Base-by-base conservation (phyloP, 176 grass and related monocot species). In the Raddia distichophylla region DNA sequence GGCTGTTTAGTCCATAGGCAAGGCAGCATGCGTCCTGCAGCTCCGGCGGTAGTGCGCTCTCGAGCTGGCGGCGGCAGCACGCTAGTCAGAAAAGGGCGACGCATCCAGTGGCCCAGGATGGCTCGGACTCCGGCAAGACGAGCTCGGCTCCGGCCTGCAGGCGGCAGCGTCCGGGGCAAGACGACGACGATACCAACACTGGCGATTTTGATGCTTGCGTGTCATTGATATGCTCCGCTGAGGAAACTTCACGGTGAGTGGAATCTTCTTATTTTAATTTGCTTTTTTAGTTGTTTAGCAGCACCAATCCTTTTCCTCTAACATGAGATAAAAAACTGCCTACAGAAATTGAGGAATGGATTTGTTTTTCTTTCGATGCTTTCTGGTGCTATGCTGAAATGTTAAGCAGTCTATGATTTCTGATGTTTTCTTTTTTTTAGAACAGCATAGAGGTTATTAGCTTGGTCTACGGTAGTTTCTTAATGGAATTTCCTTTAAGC, bases 401-500 rank as follows among this genome's bases (percentile, higher is more conserved):
- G 33, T 50, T 80, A 87, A 73, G 46, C 49, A 78, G 16, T 9
- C 66, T 80, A 81, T 67, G 44, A 65, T 82, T 69, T 61, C 13
- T 86, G 74, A 80, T 66, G 78, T 84, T 91, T 80, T 52, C 5
- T 13, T 81, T 81, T 53, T 79, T 76, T 75, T 87, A 98, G 92
- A 88, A 87, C 91, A 88, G 93, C 75, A 90, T 93, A 50, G 69
- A 78, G 34, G 64, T 62, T 70, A 91, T 94, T 75, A 83, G 78
- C 80, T 76, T 89, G 73, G 84, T 89, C 61, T 98, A 94, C 71
- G 48, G 71, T 60, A 86, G 67, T 18, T 91, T 98, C 85, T 84
- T 98, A 77, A 72, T 74, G 65, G 86, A 98, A 75, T 94, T 91
- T 91, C 95, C 92, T 73, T 83, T 94, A 74, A 94, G 90, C 78